Evolutionary conservation across 169 alveolate species (phyloP).

Genomic region (Cryptosporidium sp.): DNA sequence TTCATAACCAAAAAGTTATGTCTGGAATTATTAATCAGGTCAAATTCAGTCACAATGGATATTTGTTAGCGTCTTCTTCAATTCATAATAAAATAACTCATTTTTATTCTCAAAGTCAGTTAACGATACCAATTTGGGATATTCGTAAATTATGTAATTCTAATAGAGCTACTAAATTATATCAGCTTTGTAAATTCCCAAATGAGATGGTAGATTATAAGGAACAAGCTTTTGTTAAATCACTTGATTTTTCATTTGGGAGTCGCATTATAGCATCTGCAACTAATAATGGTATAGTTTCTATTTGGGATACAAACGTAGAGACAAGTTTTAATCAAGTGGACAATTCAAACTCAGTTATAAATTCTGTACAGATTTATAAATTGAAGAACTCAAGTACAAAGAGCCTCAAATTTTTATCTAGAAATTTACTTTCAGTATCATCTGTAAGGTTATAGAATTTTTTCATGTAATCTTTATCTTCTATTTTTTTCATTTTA

Average conservation of each 20-base stretch:
- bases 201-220: background rate
- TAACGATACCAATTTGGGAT: constrained; percentile 54
- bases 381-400: constrained; percentile 17
- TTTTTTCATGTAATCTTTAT: background rate
- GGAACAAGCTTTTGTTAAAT: constrained; percentile 15
- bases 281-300: constrained; percentile 46
- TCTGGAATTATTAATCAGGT: constrained; percentile 49
- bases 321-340: constrained; percentile 40
- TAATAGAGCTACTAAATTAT: constrained; percentile 8
- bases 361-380: constrained; percentile 10
- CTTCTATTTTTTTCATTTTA: background rate
- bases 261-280: constrained; percentile 41
- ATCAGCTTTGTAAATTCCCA: constrained; percentile 51
- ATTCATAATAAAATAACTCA: background rate
- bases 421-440: constrained; percentile 35
- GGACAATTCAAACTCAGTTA: background rate
- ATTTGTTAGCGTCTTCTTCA: constrained; percentile 54
- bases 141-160: constrained; percentile 30
- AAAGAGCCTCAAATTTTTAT: constrained; percentile 41
- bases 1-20: constrained; percentile 18
- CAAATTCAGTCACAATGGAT: constrained; percentile 63
- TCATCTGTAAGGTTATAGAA: constrained; percentile 16
- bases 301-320: constrained; percentile 66
- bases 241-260: constrained; percentile 69
- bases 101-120: background rate